A percentile compares a stretch with the other conserved stretches of the same genome.
Evolutionary conservation across 1,284 basidiomycete genomes (phyloP).

Genomic region (Sanghuangporus weigelae): DNA sequence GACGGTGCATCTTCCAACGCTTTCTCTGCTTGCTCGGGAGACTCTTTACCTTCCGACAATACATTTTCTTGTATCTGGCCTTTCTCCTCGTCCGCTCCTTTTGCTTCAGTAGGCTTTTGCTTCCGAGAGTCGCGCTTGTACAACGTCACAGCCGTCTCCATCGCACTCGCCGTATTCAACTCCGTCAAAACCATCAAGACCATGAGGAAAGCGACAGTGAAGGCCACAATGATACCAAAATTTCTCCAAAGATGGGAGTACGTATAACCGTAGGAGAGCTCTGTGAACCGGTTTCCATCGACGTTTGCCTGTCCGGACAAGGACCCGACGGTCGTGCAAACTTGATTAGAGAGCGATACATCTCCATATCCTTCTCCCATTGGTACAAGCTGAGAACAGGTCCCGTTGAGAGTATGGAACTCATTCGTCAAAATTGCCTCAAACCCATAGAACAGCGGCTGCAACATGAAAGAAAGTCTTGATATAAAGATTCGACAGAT

Average conservation of each 20-base stretch:
- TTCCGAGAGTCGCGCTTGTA: slow-evolving; percentile 33
- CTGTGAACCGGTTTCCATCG: slow-evolving; percentile 33
- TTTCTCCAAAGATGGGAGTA: slow-evolving; percentile 51
- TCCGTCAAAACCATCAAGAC: slow-evolving; percentile 51
- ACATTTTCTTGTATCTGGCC: slow-evolving; percentile 4
- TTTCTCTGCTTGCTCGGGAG: slow-evolving; percentile 15
- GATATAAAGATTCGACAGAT: slow-evolving; percentile 21
- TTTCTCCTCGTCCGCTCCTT: slow-evolving; percentile 28
- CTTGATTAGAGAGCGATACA: slow-evolving; percentile 28
- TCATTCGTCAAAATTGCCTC: slow-evolving; percentile 49
- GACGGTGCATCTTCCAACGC: slow-evolving; percentile 22
- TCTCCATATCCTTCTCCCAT: slow-evolving; percentile 41
- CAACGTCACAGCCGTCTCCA: slow-evolving; percentile 31
- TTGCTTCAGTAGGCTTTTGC: slow-evolving; percentile 9
- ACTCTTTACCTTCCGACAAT: background rate
- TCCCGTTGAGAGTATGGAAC: slow-evolving; percentile 41
- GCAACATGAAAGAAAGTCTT: slow-evolving; percentile 8
- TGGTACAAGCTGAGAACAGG: slow-evolving; percentile 41
- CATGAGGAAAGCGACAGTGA: slow-evolving; percentile 40
- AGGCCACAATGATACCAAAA: slow-evolving; percentile 50
- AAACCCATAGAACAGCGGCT: slow-evolving; percentile 44
- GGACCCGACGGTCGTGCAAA: slow-evolving; percentile 25
- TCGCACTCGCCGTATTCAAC: slow-evolving; percentile 32
- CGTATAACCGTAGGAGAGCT: slow-evolving; percentile 40
- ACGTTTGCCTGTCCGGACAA: slow-evolving; percentile 21